Percentiles rank a stretch among this genome's conserved stretches.
These are phyloP conservation scores for Mrakia blollopis DNA, from an alignment of 768 basidiomycete species.

Conservation along the genomic window DNA sequence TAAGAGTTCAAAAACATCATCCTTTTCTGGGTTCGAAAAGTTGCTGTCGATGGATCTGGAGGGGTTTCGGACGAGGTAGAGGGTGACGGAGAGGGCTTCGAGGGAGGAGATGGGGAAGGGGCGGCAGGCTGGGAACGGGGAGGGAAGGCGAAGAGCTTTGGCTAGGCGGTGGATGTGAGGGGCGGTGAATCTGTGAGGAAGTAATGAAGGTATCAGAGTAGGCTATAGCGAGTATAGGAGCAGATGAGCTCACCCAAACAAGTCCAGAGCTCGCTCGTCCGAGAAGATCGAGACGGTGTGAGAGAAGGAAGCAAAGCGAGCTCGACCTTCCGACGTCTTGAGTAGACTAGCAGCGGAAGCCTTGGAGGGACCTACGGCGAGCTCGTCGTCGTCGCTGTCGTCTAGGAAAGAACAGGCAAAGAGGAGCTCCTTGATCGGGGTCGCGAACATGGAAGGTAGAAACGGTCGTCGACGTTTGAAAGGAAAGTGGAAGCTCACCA, in stretches of 20 bases:
- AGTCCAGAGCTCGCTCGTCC: not conserved
- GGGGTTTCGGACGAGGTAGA: not conserved
- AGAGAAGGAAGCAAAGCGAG: not conserved
- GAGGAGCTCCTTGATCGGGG: not conserved
- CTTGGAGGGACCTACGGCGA: too few species aligned
- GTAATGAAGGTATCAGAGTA: not conserved
- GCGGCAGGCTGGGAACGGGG: not conserved
- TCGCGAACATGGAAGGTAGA: not conserved
- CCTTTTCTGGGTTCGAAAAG: not conserved
- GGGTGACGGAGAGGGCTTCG: not conserved
- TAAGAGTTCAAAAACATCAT: not conserved
- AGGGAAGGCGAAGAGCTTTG: not conserved
- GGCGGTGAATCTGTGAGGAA: not conserved
- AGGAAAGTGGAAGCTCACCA: not conserved
- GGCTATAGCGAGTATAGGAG: not conserved
- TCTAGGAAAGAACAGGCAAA: not conserved
- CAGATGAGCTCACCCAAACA: not conserved
- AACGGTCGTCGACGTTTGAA: too few species aligned
- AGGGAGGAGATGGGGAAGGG: not conserved
- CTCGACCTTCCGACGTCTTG: not conserved
- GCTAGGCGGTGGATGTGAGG: not conserved
- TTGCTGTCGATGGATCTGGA: not conserved
- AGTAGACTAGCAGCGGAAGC: not conserved
- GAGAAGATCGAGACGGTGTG: not conserved
- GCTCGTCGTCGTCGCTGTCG: not conserved